These are phyloP conservation scores for Russula sp. DNA, from an alignment of 768 basidiomycete species.

Conservation along the genomic window DNA sequence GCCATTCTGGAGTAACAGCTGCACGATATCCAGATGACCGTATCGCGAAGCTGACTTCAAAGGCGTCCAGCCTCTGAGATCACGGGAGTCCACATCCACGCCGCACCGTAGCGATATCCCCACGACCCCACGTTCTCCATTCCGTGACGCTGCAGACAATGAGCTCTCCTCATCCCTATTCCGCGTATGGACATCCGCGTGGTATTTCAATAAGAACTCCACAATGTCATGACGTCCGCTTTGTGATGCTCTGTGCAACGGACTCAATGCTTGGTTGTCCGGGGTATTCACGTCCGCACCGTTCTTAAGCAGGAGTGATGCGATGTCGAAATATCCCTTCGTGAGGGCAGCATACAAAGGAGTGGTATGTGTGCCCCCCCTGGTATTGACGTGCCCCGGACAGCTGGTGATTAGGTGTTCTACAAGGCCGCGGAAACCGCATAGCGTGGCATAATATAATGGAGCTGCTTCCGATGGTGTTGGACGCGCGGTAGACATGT, in stretches of 20 bases:
- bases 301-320: neutral
- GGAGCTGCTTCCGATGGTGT: neutral
- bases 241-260: neutral
- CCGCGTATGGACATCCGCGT: neutral
- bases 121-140: neutral
- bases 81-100: neutral
- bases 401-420: neutral
- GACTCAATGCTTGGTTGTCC: neutral
- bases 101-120: neutral
- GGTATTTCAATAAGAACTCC: neutral
- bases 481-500: neutral
- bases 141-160: neutral
- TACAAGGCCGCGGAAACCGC: neutral
- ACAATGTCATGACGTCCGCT: neutral
- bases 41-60: neutral
- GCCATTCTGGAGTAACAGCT: neutral
- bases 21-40: neutral
- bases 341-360: neutral
- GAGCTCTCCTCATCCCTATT: neutral
- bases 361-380: neutral
- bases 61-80: neutral
- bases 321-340: neutral
- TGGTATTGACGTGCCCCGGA: neutral
- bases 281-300: neutral
- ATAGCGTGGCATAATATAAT: neutral